Base-by-base conservation (phyloP, 1,284 basidiomycete species). In the Fomes fomentarius region DNA sequence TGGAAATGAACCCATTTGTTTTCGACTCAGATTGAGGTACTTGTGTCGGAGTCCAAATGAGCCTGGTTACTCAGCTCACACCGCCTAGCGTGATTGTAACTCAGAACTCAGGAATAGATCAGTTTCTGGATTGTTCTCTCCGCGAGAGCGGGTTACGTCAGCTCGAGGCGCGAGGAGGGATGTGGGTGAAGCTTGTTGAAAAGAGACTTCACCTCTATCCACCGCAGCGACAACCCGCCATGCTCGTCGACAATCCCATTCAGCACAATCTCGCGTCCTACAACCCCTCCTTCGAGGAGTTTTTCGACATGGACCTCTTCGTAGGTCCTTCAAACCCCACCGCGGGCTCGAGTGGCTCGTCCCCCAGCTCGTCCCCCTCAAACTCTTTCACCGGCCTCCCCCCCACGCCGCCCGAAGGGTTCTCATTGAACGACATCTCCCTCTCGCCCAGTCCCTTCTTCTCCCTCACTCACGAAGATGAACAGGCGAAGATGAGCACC, bases 241-340 rank as follows among this genome's bases (percentile, higher is more conserved):
- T 74, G 71, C 68, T 67, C 45, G 67, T 71, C 59, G 71, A 71
- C 61, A 68, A 65, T 40, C 61, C 67, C 17, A 49, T 67, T 26
- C 65, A 64, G 45, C 58, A 64, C 39, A 61, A 51, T 6, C 69
- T 68, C 39, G 50, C 63, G 35, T 52, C 66, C 17, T 60, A 60
- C 41, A 61, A 60, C 30, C 57, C 67, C 39, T 56, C 62, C 30
- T 67, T 80, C 54, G 80, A 82, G 62, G 79, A 81, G 58, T 80
- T 79, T 58, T 74, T 81, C 70, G 78, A 82, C 61, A 68, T 82
- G 66, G 79, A 81, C 53, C 68, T 77, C 17, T 68, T 75, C 43
- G 57, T 61, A 35, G 63, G 66, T 34, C 58, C 70, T 8, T 65
- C 66, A 38, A 58, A 63, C 41, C 51, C 60, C 56, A 54, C 60